Evolutionary conservation across 306 rosid species (phyloP).

Genomic region (Spatholobus suberectus): DNA sequence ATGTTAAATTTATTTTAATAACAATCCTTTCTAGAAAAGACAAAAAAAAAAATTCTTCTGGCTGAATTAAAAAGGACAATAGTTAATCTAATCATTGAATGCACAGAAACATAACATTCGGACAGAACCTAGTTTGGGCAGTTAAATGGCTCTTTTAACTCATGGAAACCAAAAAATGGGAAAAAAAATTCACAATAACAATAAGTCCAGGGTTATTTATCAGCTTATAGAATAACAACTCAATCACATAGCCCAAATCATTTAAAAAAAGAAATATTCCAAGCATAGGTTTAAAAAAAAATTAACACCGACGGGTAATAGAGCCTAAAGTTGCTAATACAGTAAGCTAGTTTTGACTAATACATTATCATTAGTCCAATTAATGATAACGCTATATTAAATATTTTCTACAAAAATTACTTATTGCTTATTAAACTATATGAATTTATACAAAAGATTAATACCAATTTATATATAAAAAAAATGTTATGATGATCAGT

Average conservation of each 20-base stretch:
- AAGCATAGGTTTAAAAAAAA: not conserved
- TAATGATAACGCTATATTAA: not conserved
- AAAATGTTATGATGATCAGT: not conserved
- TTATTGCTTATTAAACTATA: not conserved
- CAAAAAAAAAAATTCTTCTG: conserved; percentile 1
- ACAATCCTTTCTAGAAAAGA: not conserved
- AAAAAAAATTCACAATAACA: not conserved
- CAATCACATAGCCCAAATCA: not conserved
- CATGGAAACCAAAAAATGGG: not conserved
- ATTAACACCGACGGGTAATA: not conserved
- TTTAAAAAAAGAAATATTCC: not conserved
- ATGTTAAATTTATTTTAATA: not conserved
- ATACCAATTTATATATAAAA: not conserved
- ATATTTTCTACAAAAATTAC: not conserved
- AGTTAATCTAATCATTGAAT: conserved; percentile 11
- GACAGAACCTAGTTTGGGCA: not conserved
- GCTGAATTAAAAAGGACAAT: conserved; percentile 4
- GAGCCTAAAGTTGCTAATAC: not conserved
- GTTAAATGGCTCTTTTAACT: not conserved
- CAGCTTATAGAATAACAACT: not conserved
- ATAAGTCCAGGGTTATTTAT: not conserved
- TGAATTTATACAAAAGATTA: not conserved
- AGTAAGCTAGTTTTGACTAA: not conserved
- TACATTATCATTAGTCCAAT: not conserved
- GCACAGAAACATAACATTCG: not conserved